Evolutionary conservation across 768 basidiomycete species (phyloP), one percentile per base, ranked within the genome.

Genomic region (Rhizopogon roseolus): DNA sequence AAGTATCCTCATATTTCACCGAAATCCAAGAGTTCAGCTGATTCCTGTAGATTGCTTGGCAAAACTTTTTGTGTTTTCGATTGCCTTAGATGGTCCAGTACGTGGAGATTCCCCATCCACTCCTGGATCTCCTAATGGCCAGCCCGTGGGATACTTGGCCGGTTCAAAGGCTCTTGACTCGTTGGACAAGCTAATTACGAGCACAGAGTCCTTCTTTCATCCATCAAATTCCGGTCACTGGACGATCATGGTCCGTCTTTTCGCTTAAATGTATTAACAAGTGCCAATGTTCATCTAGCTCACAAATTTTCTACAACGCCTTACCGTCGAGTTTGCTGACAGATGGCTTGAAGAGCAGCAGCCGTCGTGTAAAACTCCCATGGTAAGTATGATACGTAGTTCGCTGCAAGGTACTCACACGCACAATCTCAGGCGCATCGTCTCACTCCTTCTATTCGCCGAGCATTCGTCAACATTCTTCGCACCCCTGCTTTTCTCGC

Each of bases 161-260:
- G 96, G 96, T 14, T 93, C 89, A 2, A 88, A 81, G 64, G 90
- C 94, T 17, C 76, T 98, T 55, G 92, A 96, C 61, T 86, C 91
- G 13, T 74, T 98, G 27, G 90, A 91, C 60, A 85, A 85, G 59
- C 72, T 98, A 40, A 82, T 98, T 56, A 95, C 91, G 13, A 94
- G 91, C 61, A 91, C 89, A 6, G 96, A 98, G 64, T 85, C 88
- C 0, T 96, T 89, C 75, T 98, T 98, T 72, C 96, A 98, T 67
- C 96, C 96, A 1, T 91, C 90, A 4, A 97, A 97, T 65, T 85
- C 85, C 29, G 95, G 95, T 4, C 73, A 78, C 29, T 97, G 93
- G 91, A 88, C 91, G 7, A 57, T 69, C 39, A 50, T 66, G 57
- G 69, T 64, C 28, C 49, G 60, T 56, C 6, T 8, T 22, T 8